A percentile compares a stretch with the other conserved stretches of the same genome.
phyloP scores from a whole-genome alignment of 192 early-diverging fungal species.

The Funneliformis geosporum region DNA sequence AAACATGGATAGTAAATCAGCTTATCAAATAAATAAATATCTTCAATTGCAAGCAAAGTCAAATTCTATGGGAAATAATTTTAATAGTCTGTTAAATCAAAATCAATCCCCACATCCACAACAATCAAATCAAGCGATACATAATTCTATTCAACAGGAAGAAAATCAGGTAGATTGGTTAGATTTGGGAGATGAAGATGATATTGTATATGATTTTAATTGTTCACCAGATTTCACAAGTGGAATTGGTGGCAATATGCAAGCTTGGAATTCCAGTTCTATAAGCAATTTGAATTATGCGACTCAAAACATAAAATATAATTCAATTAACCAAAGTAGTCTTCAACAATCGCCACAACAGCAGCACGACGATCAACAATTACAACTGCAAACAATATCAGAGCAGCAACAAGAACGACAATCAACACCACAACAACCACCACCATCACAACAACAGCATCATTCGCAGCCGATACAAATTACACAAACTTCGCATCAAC shows the following conservation, averaged over 20 bases:
- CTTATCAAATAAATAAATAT: conserved; percentile 19
- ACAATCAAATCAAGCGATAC: conserved; percentile 15
- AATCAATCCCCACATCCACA: neutral
- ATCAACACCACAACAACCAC: neutral
- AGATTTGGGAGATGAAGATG: conserved; percentile 12
- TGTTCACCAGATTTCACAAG: neutral
- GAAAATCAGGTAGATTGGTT: conserved; percentile 26
- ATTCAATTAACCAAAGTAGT: conserved; percentile 28
- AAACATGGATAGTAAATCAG: conserved; percentile 16
- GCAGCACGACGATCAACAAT: conserved; percentile 5
- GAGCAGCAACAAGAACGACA: neutral
- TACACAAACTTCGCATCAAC: neutral
- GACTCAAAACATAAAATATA: conserved; percentile 20
- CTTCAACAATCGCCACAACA: conserved; percentile 8
- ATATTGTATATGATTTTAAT: conserved; percentile 33
- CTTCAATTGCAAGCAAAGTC: conserved; percentile 17
- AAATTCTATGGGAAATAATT: neutral
- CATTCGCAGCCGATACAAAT: neutral
- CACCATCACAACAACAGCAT: neutral
- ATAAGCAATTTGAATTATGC: conserved; percentile 25
- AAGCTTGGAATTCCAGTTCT: conserved; percentile 14
- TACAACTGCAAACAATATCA: neutral
- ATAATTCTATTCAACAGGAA: neutral
- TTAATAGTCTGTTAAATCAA: conserved; percentile 26
- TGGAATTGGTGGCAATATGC: conserved; percentile 4